phyloP scores from a whole-genome alignment of 2,329 filamentous ascomycete genomes.

The Emergomyces pasteurianus region DNA sequence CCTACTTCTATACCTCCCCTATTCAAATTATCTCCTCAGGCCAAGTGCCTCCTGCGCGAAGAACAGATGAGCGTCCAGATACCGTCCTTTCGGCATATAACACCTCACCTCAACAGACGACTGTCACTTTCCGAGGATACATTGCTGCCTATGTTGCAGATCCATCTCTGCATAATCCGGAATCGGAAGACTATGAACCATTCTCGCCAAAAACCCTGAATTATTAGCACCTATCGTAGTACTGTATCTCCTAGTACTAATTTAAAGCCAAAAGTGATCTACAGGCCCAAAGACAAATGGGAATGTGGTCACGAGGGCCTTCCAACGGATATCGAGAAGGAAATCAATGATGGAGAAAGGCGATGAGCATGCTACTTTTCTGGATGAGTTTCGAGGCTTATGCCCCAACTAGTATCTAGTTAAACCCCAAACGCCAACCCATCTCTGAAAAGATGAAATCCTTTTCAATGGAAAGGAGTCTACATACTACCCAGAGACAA shows the following conservation, averaged over 20 bases:
- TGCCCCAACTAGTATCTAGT: neutral
- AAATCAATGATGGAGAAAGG: neutral
- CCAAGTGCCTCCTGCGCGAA: neutral
- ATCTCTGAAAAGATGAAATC: neutral
- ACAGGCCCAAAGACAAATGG: constrained; percentile 11
- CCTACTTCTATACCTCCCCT: neutral
- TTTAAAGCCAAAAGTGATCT: constrained; percentile 7
- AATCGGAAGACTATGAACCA: constrained; percentile 13
- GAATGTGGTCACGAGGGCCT: constrained; percentile 12
- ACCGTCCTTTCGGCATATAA: neutral
- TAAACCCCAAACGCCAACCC: neutral
- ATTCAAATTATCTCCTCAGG: neutral
- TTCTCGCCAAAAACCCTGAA: constrained; percentile 11
- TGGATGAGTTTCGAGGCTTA: constrained; percentile 6
- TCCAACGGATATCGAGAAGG: constrained; percentile 9
- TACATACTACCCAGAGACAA: constrained; percentile 11
- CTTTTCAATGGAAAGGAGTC: constrained; percentile 3
- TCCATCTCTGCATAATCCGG: constrained; percentile 5
- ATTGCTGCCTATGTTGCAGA: constrained; percentile 10
- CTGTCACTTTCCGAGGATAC: constrained; percentile 8
- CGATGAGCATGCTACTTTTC: neutral
- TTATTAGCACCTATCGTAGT: constrained; percentile 7
- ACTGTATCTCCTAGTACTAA: too few relatives aligned
- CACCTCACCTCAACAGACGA: neutral
- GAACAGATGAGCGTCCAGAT: neutral